phyloP scores from a whole-genome alignment of 2,329 filamentous ascomycete species.

The Hypocreales sp. region DNA sequence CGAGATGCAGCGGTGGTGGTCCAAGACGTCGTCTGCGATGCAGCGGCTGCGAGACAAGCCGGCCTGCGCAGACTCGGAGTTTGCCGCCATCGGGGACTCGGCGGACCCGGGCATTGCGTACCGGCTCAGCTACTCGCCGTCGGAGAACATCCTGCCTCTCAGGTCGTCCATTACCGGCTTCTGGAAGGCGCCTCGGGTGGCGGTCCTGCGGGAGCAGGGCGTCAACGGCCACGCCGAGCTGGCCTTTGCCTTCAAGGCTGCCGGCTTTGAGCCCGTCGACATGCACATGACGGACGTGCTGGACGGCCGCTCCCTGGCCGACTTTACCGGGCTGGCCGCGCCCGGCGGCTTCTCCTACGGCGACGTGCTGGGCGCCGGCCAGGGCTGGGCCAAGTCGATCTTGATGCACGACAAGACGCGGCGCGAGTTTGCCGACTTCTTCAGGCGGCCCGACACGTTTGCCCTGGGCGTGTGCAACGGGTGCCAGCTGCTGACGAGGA shows the following conservation, averaged over 20 bases:
- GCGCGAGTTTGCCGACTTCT: slow-evolving; percentile 70
- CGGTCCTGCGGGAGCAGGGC: slow-evolving; percentile 88
- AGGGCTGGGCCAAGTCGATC: slow-evolving; percentile 91
- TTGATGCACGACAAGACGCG: slow-evolving; percentile 67
- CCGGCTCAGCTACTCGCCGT: slow-evolving; percentile 65
- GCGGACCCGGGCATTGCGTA: slow-evolving; percentile 72
- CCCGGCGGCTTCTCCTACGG: slow-evolving; percentile 39
- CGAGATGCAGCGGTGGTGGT: slow-evolving; percentile 76
- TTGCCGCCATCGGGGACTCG: slow-evolving; percentile 56
- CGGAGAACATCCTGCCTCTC: slow-evolving; percentile 56
- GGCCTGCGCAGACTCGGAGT: slow-evolving; percentile 72
- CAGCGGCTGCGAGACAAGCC: slow-evolving; percentile 84
- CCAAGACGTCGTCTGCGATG: slow-evolving; percentile 78
- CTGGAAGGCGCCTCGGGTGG: slow-evolving; percentile 57
- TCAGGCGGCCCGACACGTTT: slow-evolving; percentile 79
- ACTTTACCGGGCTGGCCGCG: not conserved
- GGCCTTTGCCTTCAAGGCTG: slow-evolving; percentile 86
- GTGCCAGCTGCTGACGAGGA: slow-evolving; percentile 79
- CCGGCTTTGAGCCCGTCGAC: slow-evolving; percentile 83
- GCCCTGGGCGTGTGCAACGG: slow-evolving; percentile 92
- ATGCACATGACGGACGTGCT: slow-evolving; percentile 95
- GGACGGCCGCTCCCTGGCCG: slow-evolving; percentile 54
- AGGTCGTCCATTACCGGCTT: slow-evolving; percentile 29
- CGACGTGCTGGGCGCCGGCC: slow-evolving; percentile 73
- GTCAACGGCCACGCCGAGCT: slow-evolving; percentile 96